These are phyloP conservation scores for Penicillium fuscoglaucum DNA, from an alignment of 2,329 filamentous ascomycete genomes.

Conservation along the genomic window DNA sequence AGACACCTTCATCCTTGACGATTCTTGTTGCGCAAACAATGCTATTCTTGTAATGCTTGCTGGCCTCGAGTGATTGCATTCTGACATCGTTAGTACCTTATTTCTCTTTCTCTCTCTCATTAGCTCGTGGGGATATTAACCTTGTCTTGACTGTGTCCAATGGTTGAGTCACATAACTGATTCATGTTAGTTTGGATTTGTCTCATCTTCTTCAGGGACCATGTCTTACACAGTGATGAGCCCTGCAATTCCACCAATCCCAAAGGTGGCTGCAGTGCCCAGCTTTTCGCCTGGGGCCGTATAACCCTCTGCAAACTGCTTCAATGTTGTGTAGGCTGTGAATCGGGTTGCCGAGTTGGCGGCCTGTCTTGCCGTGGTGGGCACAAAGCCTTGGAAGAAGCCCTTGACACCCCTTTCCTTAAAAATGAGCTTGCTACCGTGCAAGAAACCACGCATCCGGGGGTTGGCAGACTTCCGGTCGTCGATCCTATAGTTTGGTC, in stretches of 20 bases:
- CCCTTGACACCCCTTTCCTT: slow-evolving; percentile 84
- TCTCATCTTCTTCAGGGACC: not conserved
- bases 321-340: slow-evolving; percentile 83
- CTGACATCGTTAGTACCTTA: slow-evolving; percentile 42
- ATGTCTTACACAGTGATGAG: slow-evolving; percentile 74
- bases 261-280: slow-evolving; percentile 82
- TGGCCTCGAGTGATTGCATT: slow-evolving; percentile 95
- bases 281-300: slow-evolving; percentile 94
- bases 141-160: slow-evolving; percentile 93
- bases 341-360: slow-evolving; percentile 93
- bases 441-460: slow-evolving; percentile 85
- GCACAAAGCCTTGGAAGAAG: slow-evolving; percentile 96
- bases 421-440: slow-evolving; percentile 83
- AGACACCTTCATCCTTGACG: slow-evolving; percentile 80
- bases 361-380: slow-evolving; percentile 89
- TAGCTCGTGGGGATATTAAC: slow-evolving; percentile 30
- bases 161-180: slow-evolving; percentile 60
- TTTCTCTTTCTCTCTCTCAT: no score
- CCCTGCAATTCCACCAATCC: slow-evolving; percentile 83
- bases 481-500: slow-evolving; percentile 67
- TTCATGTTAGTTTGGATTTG: not conserved
- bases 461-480: slow-evolving; percentile 85
- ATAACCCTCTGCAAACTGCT: slow-evolving; percentile 88
- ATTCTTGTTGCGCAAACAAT: slow-evolving; percentile 80
- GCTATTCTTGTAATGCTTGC: slow-evolving; percentile 78